Evolutionary conservation across 805 yeast species (phyloP), one percentile per base, ranked within the genome.

Genomic region (Metschnikowia lachancei): DNA sequence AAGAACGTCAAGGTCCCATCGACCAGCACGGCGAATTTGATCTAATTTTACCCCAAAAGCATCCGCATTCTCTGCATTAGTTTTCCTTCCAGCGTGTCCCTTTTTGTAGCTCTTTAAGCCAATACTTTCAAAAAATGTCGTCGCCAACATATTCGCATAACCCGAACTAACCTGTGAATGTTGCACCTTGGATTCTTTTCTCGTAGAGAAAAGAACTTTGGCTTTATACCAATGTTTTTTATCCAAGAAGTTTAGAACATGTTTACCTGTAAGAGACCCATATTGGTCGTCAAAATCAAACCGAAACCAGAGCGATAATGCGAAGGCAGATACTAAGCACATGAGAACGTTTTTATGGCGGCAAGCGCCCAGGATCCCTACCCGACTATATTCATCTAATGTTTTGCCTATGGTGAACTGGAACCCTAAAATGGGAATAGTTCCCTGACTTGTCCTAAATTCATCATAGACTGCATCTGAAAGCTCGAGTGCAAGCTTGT

Each of bases 291-390:
- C 28, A 14, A 43, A 43, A 31, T 43, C 46, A 18, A 43, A 37
- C 12, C 41, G 32, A 24, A 32, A 43, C 46, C 46, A 43, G n/a
- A 39, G 41, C 36, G 41, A 39, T 16, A 39, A 7, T 18, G 41
- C 41, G 4, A 19, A 6, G 5, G 38, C 4, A 3, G 26, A 19
- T 9, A 35, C 14, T 12, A 35, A 35, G 11, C 38, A 35, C 2
- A 13, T 12, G 5, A 20, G 17, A 4, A 20, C 38, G 11, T 35
- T 29, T 35, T 20, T 18, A 17, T 10, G 4, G 14, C 38, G 38
- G 22, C 29, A 35, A 6, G 28, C 38, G 4, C 38, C 38, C 26
- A 19, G 19, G 19, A 33, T 4, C 12, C 19, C 36, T 5, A 18
- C 6, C 6, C 9, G 7, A 33, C 36, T 17, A 9, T 17, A 9